A percentile compares a stretch with the other conserved stretches of the same genome.
These are phyloP conservation scores for Fraxinus sp. DNA, from an alignment of 305 asterid species.

Conservation along the genomic window DNA sequence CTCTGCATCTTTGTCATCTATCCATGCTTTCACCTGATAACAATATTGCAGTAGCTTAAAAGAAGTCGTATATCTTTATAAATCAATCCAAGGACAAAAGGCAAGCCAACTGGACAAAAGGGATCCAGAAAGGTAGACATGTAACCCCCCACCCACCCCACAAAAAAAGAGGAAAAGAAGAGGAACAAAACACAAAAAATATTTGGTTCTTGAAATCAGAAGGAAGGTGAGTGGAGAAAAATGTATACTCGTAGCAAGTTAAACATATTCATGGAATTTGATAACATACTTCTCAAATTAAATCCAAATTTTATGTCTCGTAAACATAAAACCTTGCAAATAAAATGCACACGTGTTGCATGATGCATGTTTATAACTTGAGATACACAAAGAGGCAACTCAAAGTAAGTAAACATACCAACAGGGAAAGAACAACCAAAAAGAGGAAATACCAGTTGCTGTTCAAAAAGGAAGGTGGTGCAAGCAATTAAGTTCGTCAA, in stretches of 20 bases:
- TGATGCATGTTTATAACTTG: conserved; percentile 8
- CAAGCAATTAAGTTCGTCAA: conserved; percentile 77
- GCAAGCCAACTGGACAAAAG: background rate
- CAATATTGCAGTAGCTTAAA: conserved; percentile 22
- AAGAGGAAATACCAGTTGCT: conserved; percentile 64
- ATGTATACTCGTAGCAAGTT: background rate
- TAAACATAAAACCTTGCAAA: background rate
- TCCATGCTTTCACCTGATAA: conserved; percentile 85
- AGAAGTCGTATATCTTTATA: background rate
- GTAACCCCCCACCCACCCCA: background rate
- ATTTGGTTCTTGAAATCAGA: background rate
- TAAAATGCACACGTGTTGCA: background rate
- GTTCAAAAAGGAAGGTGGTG: conserved; percentile 78
- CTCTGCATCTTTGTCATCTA: conserved; percentile 92
- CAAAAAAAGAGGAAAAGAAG: background rate
- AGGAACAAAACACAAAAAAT: background rate
- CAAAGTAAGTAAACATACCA: conserved; percentile 15
- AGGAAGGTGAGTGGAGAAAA: background rate
- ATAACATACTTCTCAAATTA: background rate
- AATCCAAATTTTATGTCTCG: background rate
- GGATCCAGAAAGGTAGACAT: background rate
- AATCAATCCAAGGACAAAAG: conserved; percentile 11
- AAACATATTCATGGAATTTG: background rate
- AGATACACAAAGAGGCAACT: conserved; percentile 11
- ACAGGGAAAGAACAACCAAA: background rate